Conservation (phyloP, 2,329 filamentous ascomycete species). For the Raffaelea albimanens region DNA sequence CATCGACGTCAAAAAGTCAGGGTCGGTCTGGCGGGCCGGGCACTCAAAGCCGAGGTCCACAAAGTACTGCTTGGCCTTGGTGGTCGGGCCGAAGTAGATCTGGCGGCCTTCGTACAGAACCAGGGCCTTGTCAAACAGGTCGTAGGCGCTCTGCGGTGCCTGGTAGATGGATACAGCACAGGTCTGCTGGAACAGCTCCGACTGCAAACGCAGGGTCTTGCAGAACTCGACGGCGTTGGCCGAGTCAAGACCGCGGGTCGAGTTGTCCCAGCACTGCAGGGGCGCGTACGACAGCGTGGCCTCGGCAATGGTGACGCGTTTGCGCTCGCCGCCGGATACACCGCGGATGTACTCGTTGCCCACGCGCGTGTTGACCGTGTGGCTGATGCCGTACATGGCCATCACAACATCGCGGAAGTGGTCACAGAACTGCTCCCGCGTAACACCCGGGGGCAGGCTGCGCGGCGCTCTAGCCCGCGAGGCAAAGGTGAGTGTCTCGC, state of each 20-base stretch:
- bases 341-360: conserved; percentile 67
- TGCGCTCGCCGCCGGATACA: conserved; percentile 61
- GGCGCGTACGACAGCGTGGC: conserved; percentile 47
- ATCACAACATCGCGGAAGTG: conserved; percentile 63
- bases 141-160: conserved; percentile 53
- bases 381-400: conserved; percentile 67
- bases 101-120: conserved; percentile 51
- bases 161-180: conserved; percentile 67
- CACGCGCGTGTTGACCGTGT: conserved; percentile 64
- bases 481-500: conserved; percentile 70
- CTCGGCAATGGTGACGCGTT: conserved; percentile 55
- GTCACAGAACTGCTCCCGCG: conserved; percentile 43
- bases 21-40: conserved; percentile 55
- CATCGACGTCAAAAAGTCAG: conserved; percentile 66
- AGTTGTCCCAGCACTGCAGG: conserved; percentile 60
- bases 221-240: conserved; percentile 69
- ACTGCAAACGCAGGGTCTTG: conserved; percentile 57
- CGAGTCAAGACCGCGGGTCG: conserved; percentile 61
- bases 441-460: conserved; percentile 48
- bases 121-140: conserved; percentile 48
- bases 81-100: conserved; percentile 52
- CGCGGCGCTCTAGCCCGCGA: conserved; percentile 61
- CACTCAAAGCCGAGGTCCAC: conserved; percentile 56
- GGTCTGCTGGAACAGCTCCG: conserved; percentile 55
- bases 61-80: conserved; percentile 54